Evolutionary conservation across 441 rosid species (phyloP), one percentile per base, ranked within the genome.

Genomic region (Syzygium syzygioides): DNA sequence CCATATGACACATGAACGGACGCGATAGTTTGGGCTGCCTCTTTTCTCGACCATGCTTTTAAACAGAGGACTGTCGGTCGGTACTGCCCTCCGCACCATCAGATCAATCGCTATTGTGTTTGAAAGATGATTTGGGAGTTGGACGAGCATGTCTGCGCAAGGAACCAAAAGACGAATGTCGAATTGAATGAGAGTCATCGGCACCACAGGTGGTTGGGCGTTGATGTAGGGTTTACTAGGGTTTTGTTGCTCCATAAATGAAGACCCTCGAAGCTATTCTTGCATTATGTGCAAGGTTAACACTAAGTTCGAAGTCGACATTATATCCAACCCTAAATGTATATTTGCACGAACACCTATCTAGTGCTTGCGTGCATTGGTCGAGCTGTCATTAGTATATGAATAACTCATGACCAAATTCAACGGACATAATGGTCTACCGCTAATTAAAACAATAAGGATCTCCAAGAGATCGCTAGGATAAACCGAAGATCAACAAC

Each of bases 1-100:
- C 1, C 18, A 7, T 60, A 5, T 1, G 6, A 15, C 14, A 19
- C 2, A 5, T 0, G 50, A 71, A 19, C 23, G 15, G 20, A 6
- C 19, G 5, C 28, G 13, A 37, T 23, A 13, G 80, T 28, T 20
- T 19, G 50, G 80, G 14, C 48, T 23, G 50, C 28, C 28, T 34
- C 28, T 30, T 23, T 23, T 68, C 79, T 34, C 26, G 48, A 68
- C 11, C 4, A 20, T 41, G 7, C 50, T 71, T 23, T 37, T 7
- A 17, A 59, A 13, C 64, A 59, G n/a, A 37, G 11, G 45, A 11
- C 60, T 9, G 60, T 56, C 60, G 28, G 26, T 41, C 45, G 45
- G 45, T 34, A 48, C 79, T 2, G 79, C 48, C 12, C 25, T 32
- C 79, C 79, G 14, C 7, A 45, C 45, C 79, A 34, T 19, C 14